phyloP scores from a whole-genome alignment of 106 monocot species.

The Dactylorhiza incarnata region DNA sequence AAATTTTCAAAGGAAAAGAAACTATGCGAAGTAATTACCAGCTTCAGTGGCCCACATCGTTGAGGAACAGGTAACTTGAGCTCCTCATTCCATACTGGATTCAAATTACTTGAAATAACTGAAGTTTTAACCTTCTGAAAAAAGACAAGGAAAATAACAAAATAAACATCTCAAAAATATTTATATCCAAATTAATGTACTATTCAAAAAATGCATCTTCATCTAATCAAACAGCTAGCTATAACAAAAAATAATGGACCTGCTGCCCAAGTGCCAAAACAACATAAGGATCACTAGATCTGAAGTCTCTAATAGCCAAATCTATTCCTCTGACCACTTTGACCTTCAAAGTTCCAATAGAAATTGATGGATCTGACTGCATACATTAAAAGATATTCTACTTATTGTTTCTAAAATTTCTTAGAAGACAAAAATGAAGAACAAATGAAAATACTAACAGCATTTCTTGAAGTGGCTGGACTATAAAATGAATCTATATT shows the following conservation, averaged over 20 bases:
- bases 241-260: slow-evolving; percentile 20
- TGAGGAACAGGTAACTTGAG: slow-evolving; percentile 56
- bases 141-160: neutral
- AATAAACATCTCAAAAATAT: neutral
- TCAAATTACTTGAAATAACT: slow-evolving; percentile 63
- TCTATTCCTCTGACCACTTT: slow-evolving; percentile 47
- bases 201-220: neutral
- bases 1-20: neutral
- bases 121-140: slow-evolving; percentile 54
- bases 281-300: slow-evolving; percentile 67
- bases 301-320: slow-evolving; percentile 57
- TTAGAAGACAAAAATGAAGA: neutral
- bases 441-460: slow-evolving; percentile 21
- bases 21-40: slow-evolving; percentile 24
- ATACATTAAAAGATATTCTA: slow-evolving; percentile 1
- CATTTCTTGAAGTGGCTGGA: slow-evolving; percentile 31
- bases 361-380: slow-evolving; percentile 28
- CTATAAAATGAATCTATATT: slow-evolving; percentile 17
- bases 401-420: neutral
- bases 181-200: neutral
- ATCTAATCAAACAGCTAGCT: neutral
- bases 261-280: slow-evolving; percentile 50
- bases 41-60: slow-evolving; percentile 50
- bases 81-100: slow-evolving; percentile 84
- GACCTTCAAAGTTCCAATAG: slow-evolving; percentile 54